Conservation (phyloP, 805 yeast species). For the Kluyveromyces dobzhanskii region DNA sequence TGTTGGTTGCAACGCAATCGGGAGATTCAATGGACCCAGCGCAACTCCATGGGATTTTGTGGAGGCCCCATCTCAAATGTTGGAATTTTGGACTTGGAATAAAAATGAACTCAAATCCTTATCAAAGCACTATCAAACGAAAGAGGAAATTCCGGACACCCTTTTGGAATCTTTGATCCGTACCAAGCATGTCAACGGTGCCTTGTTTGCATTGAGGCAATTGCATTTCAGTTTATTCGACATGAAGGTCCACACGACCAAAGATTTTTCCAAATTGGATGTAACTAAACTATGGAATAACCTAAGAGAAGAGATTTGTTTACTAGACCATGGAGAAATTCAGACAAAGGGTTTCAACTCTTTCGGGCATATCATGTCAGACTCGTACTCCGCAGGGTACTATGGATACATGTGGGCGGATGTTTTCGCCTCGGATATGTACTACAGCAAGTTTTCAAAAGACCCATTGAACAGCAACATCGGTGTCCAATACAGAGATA, state of each 20-base stretch:
- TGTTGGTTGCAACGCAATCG: constrained; percentile 54
- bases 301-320: constrained; percentile 51
- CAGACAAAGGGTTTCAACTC: constrained; percentile 62
- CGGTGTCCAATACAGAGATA: constrained; percentile 65
- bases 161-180: constrained; percentile 49
- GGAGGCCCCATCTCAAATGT: constrained; percentile 85
- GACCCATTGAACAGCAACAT: constrained; percentile 56
- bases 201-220: constrained; percentile 63
- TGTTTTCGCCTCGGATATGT: constrained; percentile 80
- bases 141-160: constrained; percentile 47
- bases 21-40: constrained; percentile 66
- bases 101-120: constrained; percentile 46
- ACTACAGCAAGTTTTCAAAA: constrained; percentile 54
- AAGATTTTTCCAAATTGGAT: constrained; percentile 39
- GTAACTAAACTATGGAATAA: constrained; percentile 55
- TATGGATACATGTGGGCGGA: constrained; percentile 83
- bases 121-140: constrained; percentile 59
- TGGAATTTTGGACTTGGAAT: constrained; percentile 86
- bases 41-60: constrained; percentile 79
- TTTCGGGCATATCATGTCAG: constrained; percentile 71
- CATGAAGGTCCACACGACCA: constrained; percentile 54
- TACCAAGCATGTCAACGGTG: constrained; percentile 72
- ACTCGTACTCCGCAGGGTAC: constrained; percentile 81
- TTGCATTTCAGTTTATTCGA: constrained; percentile 74
- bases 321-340: constrained; percentile 47